These are phyloP conservation scores for Lepidium africanum DNA, from an alignment of 345 rosid species.

Conservation along the genomic window DNA sequence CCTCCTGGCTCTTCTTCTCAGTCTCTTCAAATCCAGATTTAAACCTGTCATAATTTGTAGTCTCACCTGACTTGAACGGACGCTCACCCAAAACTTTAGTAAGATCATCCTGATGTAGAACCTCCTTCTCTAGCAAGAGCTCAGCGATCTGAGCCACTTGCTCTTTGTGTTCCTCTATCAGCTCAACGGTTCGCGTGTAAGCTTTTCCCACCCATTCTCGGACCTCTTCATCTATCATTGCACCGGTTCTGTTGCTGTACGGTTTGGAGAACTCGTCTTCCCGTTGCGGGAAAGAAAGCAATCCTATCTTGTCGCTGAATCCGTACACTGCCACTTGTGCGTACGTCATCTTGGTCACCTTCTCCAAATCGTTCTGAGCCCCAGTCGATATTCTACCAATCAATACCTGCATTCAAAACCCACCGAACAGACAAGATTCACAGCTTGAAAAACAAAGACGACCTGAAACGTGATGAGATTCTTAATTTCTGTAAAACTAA, in stretches of 20 bases:
- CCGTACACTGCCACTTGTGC: slow-evolving; percentile 97
- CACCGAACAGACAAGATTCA: background rate
- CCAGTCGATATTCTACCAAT: slow-evolving; percentile 88
- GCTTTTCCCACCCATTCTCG: slow-evolving; percentile 88
- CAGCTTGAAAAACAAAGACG: background rate
- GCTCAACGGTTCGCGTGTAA: slow-evolving; percentile 46
- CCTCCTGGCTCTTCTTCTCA: slow-evolving; percentile 19
- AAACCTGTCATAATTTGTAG: slow-evolving; percentile 66
- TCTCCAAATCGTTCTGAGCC: slow-evolving; percentile 94
- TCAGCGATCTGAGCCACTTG: slow-evolving; percentile 78
- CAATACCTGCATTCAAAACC: slow-evolving; percentile 46
- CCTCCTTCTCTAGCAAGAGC: slow-evolving; percentile 77
- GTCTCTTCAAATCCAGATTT: slow-evolving; percentile 60
- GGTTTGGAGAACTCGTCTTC: slow-evolving; percentile 86
- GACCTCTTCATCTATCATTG: slow-evolving; percentile 74
- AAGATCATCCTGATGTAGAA: slow-evolving; percentile 81
- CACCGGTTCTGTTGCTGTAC: slow-evolving; percentile 86
- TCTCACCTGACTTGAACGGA: slow-evolving; percentile 60
- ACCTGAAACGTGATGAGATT: background rate
- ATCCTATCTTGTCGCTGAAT: slow-evolving; percentile 91
- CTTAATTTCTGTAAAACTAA: background rate
- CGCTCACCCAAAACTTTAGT: slow-evolving; percentile 68
- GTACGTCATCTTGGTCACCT: slow-evolving; percentile 91
- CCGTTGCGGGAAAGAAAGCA: slow-evolving; percentile 83
- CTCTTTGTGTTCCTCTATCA: slow-evolving; percentile 78